Conservation (phyloP, 2,329 filamentous ascomycete species). For the Botrytis tulipae region DNA sequence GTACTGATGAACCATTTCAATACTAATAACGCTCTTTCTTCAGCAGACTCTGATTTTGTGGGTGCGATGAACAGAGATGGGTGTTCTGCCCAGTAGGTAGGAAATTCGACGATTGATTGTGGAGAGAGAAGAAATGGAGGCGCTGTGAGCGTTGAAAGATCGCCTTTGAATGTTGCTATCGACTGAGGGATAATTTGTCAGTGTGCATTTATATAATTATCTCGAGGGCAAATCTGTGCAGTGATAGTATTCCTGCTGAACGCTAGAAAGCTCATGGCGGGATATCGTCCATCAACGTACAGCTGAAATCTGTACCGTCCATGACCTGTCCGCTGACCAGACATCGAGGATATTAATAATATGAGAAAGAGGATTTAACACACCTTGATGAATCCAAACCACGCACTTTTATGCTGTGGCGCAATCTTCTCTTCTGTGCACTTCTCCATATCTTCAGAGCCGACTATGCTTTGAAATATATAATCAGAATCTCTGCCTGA, state of each 20-base stretch:
- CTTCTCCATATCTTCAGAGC: slow-evolving; percentile 1
- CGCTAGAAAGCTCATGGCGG: not conserved
- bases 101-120: slow-evolving; percentile 77
- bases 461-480: not conserved
- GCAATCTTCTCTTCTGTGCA: slow-evolving; percentile 28
- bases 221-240: not conserved
- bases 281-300: no score
- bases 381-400: slow-evolving; percentile 38
- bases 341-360: not conserved
- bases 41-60: slow-evolving; percentile 71
- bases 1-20: slow-evolving; percentile 86
- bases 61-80: slow-evolving; percentile 77
- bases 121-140: slow-evolving; percentile 81
- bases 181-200: slow-evolving; percentile 46
- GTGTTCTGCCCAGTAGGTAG: slow-evolving; percentile 78
- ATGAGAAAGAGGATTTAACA: not conserved
- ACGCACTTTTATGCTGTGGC: slow-evolving; percentile 33
- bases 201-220: not conserved
- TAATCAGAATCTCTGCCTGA: not conserved
- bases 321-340: not conserved
- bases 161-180: slow-evolving; percentile 78
- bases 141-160: slow-evolving; percentile 75
- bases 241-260: not conserved
- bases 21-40: slow-evolving; percentile 38
- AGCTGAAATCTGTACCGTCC: not conserved